A percentile compares a stretch with the other conserved stretches of the same genome.
Evolutionary conservation across 2,329 filamentous ascomycete genomes (phyloP).

Genomic region (Nothophoma quercina): DNA sequence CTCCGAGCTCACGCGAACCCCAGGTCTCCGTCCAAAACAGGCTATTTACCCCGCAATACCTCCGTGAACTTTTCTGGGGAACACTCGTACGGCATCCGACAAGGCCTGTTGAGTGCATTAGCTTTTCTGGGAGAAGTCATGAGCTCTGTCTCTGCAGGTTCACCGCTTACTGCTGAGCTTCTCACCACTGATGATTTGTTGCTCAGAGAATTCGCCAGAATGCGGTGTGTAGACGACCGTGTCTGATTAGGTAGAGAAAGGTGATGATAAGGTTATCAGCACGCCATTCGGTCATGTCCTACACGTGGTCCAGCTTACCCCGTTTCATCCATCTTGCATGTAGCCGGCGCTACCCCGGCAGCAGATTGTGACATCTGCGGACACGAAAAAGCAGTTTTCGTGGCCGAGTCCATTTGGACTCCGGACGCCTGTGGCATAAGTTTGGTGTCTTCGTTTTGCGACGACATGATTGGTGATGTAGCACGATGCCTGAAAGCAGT

Average conservation of each 20-base stretch:
- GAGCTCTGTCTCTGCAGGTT: no score
- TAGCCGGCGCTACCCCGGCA: constrained; percentile 13
- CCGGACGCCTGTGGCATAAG: constrained; percentile 12
- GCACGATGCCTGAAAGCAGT: neutral
- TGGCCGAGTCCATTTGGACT: constrained; percentile 2
- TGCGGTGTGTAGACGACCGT: neutral
- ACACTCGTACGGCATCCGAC: no score
- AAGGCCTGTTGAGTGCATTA: no score
- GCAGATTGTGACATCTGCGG: neutral
- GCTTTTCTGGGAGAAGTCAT: no score
- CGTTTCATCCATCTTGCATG: constrained; percentile 14
- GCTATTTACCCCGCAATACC: no score
- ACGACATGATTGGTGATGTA: neutral
- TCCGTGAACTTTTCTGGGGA: no score
- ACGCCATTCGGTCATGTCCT: constrained; percentile 21
- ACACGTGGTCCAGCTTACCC: constrained; percentile 13
- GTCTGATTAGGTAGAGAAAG: constrained; percentile 8
- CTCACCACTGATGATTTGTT: no score
- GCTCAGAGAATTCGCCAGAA: no score
- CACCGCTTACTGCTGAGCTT: no score
- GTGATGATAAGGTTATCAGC: constrained; percentile 39
- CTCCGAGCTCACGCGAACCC: neutral
- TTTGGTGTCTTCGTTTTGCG: no score
- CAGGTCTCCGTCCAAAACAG: no score
- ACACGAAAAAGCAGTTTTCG: neutral